Base-by-base conservation (phyloP, 495 filamentous ascomycete genomes). In the Talaromyces ruber region DNA sequence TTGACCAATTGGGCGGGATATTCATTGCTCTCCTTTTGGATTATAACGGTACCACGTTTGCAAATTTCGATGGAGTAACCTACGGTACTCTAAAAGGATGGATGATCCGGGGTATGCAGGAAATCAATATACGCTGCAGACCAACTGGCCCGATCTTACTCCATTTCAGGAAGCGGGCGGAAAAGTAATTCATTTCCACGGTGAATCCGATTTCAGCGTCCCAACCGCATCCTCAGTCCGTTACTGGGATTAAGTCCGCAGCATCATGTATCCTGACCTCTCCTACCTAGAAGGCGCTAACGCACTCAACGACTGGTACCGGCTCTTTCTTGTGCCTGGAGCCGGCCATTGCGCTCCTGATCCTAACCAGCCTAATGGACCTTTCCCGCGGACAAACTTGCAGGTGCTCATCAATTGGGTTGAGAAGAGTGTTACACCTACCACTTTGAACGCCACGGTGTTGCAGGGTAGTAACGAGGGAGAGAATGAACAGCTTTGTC, bases 111-210 rank as follows among this genome's bases (percentile, higher is more conserved):
- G 26, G 53, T 6, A 68, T 70, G 68, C 32, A 64, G 9, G 64
- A 67, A 16, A 69, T 64, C 59, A 73, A 37, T 76, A 79, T 57
- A 73, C 71, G 37, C 65, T 82, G n/a, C 74, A 79, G 64, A 81
- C 77, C 5, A 80, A 72, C 6, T 72, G 73, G 65, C 76, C 80
- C 5, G 81, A 84, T 50, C 66, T 83, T 2, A 72, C 66, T 0
- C 52, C 67, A 0, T 82, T 78, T 64, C 71, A 77, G 25, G 37
- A 67, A 8, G 63, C 67, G 2, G 82, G 82, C 24, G 80, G 80
- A 12, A 84, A 84, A 66, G 63, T 85, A 2, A 37, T 37, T 4
- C 34, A 37, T 16, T 37, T 14, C 3, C 34, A 37, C 34, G 34
- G 34, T 16, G 34, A 37, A 37, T 37, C 34, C 12, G 34, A 37